Evolutionary conservation across 306 rosid species (phyloP).

Genomic region (Potentilla sterilis): DNA sequence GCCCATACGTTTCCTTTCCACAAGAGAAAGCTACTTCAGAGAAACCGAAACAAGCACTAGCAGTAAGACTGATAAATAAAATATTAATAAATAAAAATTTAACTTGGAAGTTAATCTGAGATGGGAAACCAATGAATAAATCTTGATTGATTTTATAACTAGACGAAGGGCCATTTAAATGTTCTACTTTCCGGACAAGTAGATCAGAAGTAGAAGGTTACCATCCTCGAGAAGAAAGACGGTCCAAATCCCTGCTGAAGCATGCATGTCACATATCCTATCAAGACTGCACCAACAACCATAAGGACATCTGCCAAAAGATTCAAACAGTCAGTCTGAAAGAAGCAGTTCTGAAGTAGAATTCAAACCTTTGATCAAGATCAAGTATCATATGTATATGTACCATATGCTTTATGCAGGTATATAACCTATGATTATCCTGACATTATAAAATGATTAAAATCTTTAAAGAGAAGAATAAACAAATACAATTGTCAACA

Average conservation of each 20-base stretch:
- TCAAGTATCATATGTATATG: background rate
- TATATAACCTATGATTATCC: background rate
- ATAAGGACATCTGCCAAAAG: slow-evolving; percentile 79
- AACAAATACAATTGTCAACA: background rate
- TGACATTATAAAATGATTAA: background rate
- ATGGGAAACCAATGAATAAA: slow-evolving; percentile 7
- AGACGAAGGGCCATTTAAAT: slow-evolving; percentile 15
- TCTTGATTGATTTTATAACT: slow-evolving; percentile 6
- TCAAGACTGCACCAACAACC: slow-evolving; percentile 76
- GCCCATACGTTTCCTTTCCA: background rate
- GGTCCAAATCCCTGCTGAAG: slow-evolving; percentile 87
- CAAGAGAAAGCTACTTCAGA: background rate
- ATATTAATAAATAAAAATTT: background rate
- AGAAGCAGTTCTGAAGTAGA: background rate
- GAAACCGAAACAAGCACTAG: background rate
- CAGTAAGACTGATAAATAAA: background rate
- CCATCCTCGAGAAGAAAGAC: slow-evolving; percentile 54
- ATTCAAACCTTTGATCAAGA: slow-evolving; percentile 2
- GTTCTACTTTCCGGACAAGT: slow-evolving; percentile 14
- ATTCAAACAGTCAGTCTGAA: slow-evolving; percentile 15
- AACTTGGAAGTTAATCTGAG: background rate
- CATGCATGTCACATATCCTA: slow-evolving; percentile 86
- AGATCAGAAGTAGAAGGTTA: slow-evolving; percentile 27
- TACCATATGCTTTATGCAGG: background rate
- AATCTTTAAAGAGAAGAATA: background rate